Conservation (phyloP, 1,139 yeast genomes). For the Kodamaea sp. region DNA sequence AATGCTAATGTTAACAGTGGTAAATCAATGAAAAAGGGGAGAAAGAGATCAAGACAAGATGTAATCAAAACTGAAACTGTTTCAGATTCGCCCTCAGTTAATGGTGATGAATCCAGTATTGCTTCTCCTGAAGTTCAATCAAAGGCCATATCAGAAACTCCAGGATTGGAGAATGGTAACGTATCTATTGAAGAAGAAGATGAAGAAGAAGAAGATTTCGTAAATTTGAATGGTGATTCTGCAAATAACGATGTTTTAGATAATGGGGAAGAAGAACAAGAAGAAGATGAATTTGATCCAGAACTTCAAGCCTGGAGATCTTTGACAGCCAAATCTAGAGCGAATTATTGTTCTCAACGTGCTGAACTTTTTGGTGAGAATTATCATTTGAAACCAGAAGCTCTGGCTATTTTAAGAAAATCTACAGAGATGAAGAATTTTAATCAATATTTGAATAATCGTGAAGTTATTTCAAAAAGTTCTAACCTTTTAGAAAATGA, state of each 20-base stretch:
- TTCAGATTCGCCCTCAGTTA: constrained; percentile 6
- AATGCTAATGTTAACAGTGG: constrained; percentile 18
- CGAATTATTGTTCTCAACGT: constrained; percentile 69
- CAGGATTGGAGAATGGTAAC: constrained; percentile 20
- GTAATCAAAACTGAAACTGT: constrained; percentile 28
- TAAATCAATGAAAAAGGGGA: constrained; percentile 40
- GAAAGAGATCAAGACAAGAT: constrained; percentile 40
- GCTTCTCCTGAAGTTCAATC: constrained; percentile 14
- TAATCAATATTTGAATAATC: constrained; percentile 44
- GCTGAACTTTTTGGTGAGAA: constrained; percentile 60
- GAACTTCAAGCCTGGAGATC: constrained; percentile 74
- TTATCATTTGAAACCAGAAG: constrained; percentile 55
- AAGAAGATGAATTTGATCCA: constrained; percentile 24
- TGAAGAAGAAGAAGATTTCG: constrained; percentile 21
- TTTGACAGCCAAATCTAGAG: constrained; percentile 73
- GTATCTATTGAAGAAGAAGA: constrained; percentile 23
- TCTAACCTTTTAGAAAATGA: constrained; percentile 53
- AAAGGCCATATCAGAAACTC: constrained; percentile 16
- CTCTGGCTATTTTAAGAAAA: constrained; percentile 64
- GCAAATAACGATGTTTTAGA: constrained; percentile 3
- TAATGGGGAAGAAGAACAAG: constrained; percentile 35
- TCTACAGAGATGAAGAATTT: constrained; percentile 58
- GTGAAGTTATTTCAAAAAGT: constrained; percentile 38
- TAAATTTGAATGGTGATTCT: constrained; percentile 15
- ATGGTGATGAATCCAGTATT: constrained; percentile 12